Evolutionary conservation across 2,329 filamentous ascomycete species (phyloP).

Genomic region (Verticillium nubilum): DNA sequence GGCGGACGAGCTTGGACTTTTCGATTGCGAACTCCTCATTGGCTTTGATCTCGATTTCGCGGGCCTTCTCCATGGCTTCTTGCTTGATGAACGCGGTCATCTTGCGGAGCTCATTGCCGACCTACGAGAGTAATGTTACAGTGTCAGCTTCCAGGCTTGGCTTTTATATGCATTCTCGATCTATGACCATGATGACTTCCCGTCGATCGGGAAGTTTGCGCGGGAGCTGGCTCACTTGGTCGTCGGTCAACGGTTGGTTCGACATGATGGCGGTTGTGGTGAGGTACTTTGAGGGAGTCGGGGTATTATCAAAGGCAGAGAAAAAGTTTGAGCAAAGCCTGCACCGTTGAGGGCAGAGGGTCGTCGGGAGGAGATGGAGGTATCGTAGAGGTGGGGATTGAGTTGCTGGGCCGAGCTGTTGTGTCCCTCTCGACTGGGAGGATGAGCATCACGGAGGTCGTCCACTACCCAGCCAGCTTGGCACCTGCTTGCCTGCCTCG

Average conservation of each 20-base stretch:
- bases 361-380: not conserved
- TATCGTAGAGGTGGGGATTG: not conserved
- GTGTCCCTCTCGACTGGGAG: not conserved
- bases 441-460: not conserved
- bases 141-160: not conserved
- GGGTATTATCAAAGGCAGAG: conserved; percentile 1
- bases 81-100: conserved; percentile 99
- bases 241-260: conserved; percentile 15
- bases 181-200: not conserved
- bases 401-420: not conserved
- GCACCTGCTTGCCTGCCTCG: not conserved
- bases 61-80: conserved; percentile 93
- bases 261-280: conserved; percentile 12
- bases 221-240: conserved; percentile 12
- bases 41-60: conserved; percentile 96
- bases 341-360: not conserved
- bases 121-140: conserved; percentile 44
- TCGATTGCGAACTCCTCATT: conserved; percentile 99
- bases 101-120: conserved; percentile 97
- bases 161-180: not conserved
- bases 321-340: not conserved
- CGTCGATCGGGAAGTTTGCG: not conserved
- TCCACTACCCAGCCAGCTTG: not conserved
- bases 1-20: conserved; percentile 95
- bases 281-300: conserved; percentile 8